A percentile compares a stretch with the other conserved stretches of the same genome.
These are phyloP conservation scores for Salvia splendens DNA, from an alignment of 257 asterid genomes.

Conservation along the genomic window DNA sequence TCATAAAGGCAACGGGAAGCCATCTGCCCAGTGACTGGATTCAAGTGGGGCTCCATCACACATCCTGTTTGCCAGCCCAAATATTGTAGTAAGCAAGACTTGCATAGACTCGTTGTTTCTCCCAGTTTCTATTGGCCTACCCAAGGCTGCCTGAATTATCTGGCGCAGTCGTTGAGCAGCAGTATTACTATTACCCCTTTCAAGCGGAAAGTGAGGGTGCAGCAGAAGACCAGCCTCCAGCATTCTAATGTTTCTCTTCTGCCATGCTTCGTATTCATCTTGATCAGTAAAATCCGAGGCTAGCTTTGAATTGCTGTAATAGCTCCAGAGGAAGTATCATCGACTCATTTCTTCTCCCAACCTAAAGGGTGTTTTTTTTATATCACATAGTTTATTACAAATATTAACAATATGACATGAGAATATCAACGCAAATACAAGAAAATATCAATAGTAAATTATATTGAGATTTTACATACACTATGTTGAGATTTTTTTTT, in stretches of 20 bases:
- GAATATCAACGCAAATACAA: no score
- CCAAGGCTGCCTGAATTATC: slow-evolving; percentile 75
- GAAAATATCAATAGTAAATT: no score
- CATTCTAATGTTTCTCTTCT: slow-evolving; percentile 85
- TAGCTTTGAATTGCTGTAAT: slow-evolving; percentile 94
- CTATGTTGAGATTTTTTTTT: no score
- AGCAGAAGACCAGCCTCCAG: slow-evolving; percentile 94
- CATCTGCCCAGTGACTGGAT: slow-evolving; percentile 97
- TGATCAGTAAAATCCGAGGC: slow-evolving; percentile 88
- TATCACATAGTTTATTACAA: no score
- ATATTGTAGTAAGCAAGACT: slow-evolving; percentile 82
- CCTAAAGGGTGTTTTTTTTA: no score
- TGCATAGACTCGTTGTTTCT: slow-evolving; percentile 96
- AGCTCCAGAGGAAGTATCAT: slow-evolving; percentile 92
- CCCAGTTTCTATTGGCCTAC: slow-evolving; percentile 92
- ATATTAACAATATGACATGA: no score
- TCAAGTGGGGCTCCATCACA: slow-evolving; percentile 75
- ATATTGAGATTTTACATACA: no score
- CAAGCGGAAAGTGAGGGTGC: slow-evolving; percentile 82
- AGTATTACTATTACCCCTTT: slow-evolving; percentile 59
- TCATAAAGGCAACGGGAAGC: slow-evolving; percentile 90
- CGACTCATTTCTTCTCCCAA: slow-evolving; percentile 78
- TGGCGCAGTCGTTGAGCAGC: slow-evolving; percentile 79
- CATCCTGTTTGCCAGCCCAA: slow-evolving; percentile 77
- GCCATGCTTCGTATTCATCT: slow-evolving; percentile 84